phyloP scores from a whole-genome alignment of 2,329 filamentous ascomycete species.

The Cytospora piceicola region DNA sequence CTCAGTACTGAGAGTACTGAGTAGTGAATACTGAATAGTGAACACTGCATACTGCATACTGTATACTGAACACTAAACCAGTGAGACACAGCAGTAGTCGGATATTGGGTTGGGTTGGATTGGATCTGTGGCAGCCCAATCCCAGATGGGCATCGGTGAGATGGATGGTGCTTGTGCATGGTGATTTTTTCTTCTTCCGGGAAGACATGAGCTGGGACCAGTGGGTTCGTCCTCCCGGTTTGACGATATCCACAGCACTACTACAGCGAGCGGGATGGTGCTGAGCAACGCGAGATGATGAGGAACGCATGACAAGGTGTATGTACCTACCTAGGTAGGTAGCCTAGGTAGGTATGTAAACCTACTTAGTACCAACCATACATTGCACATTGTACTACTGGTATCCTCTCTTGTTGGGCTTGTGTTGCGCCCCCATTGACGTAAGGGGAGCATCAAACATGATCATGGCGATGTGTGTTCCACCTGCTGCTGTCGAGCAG shows the following conservation, averaged over 20 bases:
- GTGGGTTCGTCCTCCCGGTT: conserved; percentile 7
- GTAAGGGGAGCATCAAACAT: background rate
- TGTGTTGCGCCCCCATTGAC: background rate
- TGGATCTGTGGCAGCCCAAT: background rate
- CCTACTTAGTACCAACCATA: background rate
- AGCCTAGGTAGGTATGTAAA: background rate
- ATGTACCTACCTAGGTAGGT: too few relatives aligned
- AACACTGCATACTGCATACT: background rate
- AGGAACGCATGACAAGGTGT: background rate
- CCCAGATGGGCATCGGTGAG: background rate
- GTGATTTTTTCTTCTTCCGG: too few relatives aligned
- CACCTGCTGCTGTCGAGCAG: background rate
- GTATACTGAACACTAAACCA: background rate
- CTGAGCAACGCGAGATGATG: conserved; percentile 16
- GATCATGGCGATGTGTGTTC: background rate
- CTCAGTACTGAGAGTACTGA: background rate
- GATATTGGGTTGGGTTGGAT: background rate
- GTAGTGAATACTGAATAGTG: too few relatives aligned
- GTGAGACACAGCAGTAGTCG: background rate
- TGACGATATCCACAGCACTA: conserved; percentile 5
- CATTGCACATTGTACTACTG: background rate
- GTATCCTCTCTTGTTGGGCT: background rate
- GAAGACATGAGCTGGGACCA: background rate
- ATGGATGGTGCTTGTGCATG: conserved; percentile 1
- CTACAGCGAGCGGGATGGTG: conserved; percentile 6